Conservation (phyloP, 1,284 basidiomycete genomes). For the Sanguinoderma infundibulare region DNA sequence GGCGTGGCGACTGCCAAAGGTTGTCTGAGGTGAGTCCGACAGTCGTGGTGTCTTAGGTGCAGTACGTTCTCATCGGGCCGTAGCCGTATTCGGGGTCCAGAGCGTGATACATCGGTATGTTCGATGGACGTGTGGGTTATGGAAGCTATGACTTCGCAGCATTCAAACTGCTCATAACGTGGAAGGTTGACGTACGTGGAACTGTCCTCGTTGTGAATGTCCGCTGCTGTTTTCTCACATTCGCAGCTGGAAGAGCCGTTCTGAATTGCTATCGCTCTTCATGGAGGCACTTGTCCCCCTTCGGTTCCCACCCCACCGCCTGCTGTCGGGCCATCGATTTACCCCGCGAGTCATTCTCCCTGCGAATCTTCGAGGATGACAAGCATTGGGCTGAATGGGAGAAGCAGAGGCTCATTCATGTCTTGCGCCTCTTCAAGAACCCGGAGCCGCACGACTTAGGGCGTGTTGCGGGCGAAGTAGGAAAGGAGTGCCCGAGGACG, state of each 20-base stretch:
- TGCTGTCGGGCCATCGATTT: constrained; percentile 17
- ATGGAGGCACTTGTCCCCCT: neutral
- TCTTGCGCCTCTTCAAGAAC: neutral
- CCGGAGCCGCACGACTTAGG: constrained; percentile 11
- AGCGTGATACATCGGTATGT: neutral
- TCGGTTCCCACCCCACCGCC: constrained; percentile 22
- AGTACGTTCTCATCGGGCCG: constrained; percentile 1
- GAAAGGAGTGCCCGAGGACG: constrained; percentile 2
- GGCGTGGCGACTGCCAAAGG: neutral
- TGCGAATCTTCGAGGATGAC: constrained; percentile 4
- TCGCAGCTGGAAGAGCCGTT: neutral
- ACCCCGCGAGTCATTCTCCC: constrained; percentile 3
- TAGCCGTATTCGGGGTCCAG: neutral
- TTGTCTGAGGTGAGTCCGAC: neutral
- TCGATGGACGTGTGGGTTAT: neutral
- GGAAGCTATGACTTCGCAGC: neutral
- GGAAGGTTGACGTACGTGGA: constrained; percentile 1
- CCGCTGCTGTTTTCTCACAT: constrained; percentile 1
- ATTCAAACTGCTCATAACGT: constrained; percentile 1
- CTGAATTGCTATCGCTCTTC: neutral
- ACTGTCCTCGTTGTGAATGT: neutral
- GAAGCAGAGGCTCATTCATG: too few species aligned
- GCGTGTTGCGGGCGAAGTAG: constrained; percentile 21
- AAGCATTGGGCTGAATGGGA: constrained; percentile 12
- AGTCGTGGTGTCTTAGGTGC: neutral